Percentiles rank a stretch among this genome's conserved stretches.
phyloP scores from a whole-genome alignment of 306 rosid species.

The Inga laurina region DNA sequence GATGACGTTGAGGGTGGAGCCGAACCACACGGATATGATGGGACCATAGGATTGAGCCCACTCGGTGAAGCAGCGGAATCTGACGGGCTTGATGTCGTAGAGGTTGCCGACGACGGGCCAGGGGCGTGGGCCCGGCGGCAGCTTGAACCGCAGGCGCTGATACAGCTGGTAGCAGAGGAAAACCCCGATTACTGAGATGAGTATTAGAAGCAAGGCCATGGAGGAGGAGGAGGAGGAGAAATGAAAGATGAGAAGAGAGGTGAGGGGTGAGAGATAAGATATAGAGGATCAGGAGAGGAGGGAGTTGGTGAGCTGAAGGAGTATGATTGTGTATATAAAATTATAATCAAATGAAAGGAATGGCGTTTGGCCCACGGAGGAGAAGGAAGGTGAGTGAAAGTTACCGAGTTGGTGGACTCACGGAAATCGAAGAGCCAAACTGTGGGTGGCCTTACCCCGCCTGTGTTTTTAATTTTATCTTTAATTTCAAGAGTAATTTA shows the following conservation, averaged over 20 bases:
- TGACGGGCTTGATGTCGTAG: conserved; percentile 74
- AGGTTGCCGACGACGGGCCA: conserved; percentile 92
- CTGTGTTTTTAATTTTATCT: background rate
- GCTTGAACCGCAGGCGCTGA: conserved; percentile 62
- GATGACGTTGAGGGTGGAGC: conserved; percentile 67
- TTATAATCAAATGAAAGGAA: background rate
- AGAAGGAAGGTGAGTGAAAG: background rate
- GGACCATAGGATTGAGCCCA: conserved; percentile 85
- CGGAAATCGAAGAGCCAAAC: background rate
- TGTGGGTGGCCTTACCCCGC: background rate
- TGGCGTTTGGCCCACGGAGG: background rate
- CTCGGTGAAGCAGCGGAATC: conserved; percentile 81
- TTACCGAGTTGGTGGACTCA: background rate
- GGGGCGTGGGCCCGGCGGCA: conserved; percentile 83
- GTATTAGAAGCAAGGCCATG: conserved; percentile 34
- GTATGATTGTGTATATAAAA: background rate
- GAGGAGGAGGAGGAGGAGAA: rapidly evolving
- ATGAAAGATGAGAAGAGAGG: background rate
- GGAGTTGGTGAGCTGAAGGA: conserved; percentile 53
- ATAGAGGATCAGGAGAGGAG: conserved; percentile 10
- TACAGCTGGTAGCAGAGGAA: conserved; percentile 45
- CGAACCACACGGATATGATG: conserved; percentile 88
- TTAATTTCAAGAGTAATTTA: rapidly evolving
- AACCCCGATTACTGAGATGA: conserved; percentile 33
- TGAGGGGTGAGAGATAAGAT: conserved; percentile 3